Base-by-base conservation (phyloP, 2,329 filamentous ascomycete genomes). In the Metarhizium rileyi region DNA sequence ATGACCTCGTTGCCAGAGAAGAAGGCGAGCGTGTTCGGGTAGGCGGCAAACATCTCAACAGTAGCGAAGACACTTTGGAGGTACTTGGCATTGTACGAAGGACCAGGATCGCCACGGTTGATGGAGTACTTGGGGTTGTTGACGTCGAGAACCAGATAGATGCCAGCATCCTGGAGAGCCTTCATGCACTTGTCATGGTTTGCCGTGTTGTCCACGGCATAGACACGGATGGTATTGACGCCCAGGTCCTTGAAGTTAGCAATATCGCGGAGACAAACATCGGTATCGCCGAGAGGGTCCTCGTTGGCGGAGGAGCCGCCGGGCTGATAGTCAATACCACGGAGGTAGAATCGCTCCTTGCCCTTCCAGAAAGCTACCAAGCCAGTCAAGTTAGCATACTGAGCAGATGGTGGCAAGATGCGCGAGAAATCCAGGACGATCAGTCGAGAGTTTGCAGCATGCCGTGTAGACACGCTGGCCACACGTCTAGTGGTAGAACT, bases 101-200 rank as follows among this genome's bases (percentile, higher is more conserved):
- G 68, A 44, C 71, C 91, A n/a, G 89, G 87, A 8, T 81, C 66
- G 51, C 72, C 75, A 49, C 90, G 85, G 76, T 93, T 91, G 71
- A 95, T 77, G 2, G 89, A 93, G 76, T 95, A 95, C 56, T 81
- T 76, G 57, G 88, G 87, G 78, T 74, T 91, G 80, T 95, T 95
- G 74, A 93, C 86, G 61, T 95, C 90, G 47, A 95, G 76, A 35
- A 94, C 87, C 48, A 95, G 80, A 75, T 95, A 95, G 74, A 95
- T 95, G 60, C 87, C 87, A 55, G 88, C 90, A 61, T 86, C 86
- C 47, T 81, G 83, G 53, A 95, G 77, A 43, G 78, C 75, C 53
- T 76, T 73, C 90, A 96, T 96, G 75, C 90, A 96, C 54, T 81
- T 77, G 60, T 90, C 83, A 71, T 96, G 90, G 67, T 84, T 70